Percentiles rank a stretch among this genome's conserved stretches.
phyloP scores from a whole-genome alignment of 192 early-diverging fungal species.

The Entomortierella chlamydospora region DNA sequence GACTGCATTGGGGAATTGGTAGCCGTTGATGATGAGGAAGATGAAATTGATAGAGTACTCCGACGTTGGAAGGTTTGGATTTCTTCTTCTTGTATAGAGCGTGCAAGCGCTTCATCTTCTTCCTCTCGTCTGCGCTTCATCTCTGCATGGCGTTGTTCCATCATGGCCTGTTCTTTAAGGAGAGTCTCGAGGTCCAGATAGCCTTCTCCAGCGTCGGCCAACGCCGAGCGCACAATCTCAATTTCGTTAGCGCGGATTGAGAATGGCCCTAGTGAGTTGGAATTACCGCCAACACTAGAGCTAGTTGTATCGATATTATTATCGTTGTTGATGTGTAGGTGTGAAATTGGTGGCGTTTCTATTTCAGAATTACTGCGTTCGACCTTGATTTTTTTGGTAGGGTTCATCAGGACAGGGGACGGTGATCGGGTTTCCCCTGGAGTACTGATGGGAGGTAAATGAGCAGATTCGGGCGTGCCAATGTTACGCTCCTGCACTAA shows the following conservation, averaged over 20 bases:
- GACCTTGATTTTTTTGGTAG: background rate
- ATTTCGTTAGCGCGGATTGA: background rate
- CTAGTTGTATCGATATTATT: background rate
- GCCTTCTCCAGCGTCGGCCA: constrained; percentile 29
- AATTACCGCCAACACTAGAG: constrained; percentile 7
- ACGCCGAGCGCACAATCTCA: constrained; percentile 19
- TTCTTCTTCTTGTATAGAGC: constrained; percentile 42
- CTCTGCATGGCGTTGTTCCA: constrained; percentile 35
- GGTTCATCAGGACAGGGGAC: background rate
- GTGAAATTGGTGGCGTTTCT: constrained; percentile 13
- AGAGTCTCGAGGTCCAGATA: constrained; percentile 33
- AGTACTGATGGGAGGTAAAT: constrained; percentile 12
- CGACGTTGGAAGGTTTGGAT: background rate
- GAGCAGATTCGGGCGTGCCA: constrained; percentile 7
- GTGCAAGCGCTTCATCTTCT: constrained; percentile 36
- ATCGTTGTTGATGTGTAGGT: background rate
- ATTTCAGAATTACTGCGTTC: background rate
- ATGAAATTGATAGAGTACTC: background rate
- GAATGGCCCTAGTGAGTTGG: too few relatives aligned
- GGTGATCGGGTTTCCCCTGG: constrained; percentile 17
- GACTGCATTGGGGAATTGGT: background rate
- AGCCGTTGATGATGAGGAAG: background rate
- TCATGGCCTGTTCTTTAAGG: constrained; percentile 29
- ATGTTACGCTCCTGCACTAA: background rate
- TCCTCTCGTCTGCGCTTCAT: constrained; percentile 47